Conservation (phyloP, 805 yeast genomes). For the Ogataea paraovalis region DNA sequence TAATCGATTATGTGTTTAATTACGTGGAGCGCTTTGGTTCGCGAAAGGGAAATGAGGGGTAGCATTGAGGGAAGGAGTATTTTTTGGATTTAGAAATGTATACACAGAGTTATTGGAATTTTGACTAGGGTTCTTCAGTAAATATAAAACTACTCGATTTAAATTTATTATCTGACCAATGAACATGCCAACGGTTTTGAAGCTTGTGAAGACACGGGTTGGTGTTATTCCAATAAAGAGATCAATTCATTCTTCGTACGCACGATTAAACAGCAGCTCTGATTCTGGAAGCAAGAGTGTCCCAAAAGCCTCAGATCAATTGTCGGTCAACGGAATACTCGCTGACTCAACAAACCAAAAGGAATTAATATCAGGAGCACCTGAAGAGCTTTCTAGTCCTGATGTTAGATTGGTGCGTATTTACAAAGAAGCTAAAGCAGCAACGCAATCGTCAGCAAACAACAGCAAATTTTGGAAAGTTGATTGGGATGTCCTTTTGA, state of each 20-base stretch:
- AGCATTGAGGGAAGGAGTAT: neutral
- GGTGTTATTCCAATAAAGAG: slow-evolving; percentile 3
- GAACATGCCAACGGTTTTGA: neutral
- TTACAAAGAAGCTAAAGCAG: slow-evolving; percentile 71
- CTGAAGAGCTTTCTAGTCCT: slow-evolving; percentile 52
- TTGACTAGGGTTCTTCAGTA: too few relatives aligned
- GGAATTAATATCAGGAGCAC: slow-evolving; percentile 75
- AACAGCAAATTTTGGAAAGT: slow-evolving; percentile 62
- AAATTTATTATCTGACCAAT: neutral
- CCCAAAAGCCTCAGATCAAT: neutral
- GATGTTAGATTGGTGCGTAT: slow-evolving; percentile 63
- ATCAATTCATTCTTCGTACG: neutral
- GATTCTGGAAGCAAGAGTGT: neutral
- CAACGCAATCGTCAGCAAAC: slow-evolving; percentile 69
- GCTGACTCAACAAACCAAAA: slow-evolving; percentile 29
- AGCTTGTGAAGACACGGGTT: slow-evolving; percentile 1
- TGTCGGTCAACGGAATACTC: slow-evolving; percentile 1
- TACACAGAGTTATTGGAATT: too few relatives aligned
- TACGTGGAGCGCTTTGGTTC: too few relatives aligned
- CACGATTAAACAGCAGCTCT: neutral
- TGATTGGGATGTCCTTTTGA: slow-evolving; percentile 78
- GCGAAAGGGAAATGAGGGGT: slow-evolving; percentile 4
- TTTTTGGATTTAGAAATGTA: too few relatives aligned
- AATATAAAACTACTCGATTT: too few relatives aligned
- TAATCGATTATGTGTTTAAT: neutral